A percentile compares a stretch with the other conserved stretches of the same genome.
Conservation (phyloP, 352 stramenopile species). For the Pythium apleroticum region DNA sequence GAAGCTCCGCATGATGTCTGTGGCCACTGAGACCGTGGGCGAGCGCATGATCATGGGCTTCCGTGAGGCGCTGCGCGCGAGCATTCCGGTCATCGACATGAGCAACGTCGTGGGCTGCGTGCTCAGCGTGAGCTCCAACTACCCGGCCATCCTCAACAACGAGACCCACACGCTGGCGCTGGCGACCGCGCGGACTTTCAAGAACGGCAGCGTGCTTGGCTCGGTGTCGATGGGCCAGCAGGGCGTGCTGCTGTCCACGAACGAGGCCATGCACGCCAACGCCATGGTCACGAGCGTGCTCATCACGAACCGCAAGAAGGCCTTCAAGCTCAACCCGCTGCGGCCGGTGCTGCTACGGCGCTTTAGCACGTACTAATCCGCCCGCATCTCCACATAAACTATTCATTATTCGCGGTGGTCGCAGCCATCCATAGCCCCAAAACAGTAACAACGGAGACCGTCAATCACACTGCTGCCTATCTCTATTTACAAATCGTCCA, state of each 20-base stretch:
- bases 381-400: neutral
- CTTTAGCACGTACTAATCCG: conserved; percentile 46
- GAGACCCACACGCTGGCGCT: conserved; percentile 57
- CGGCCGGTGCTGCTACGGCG: conserved; percentile 51
- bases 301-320: conserved; percentile 82
- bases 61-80: conserved; percentile 51
- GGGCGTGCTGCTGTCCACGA: conserved; percentile 57
- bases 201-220: conserved; percentile 50
- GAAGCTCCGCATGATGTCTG: conserved; percentile 75
- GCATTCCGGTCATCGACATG: conserved; percentile 51
- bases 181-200: conserved; percentile 54
- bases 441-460: conserved; percentile 8
- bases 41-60: conserved; percentile 53
- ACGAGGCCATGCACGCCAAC: conserved; percentile 67
- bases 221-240: conserved; percentile 73
- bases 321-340: conserved; percentile 49
- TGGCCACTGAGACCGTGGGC: conserved; percentile 51
- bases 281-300: conserved; percentile 78
- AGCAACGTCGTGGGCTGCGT: conserved; percentile 70
- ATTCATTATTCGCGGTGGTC: conserved; percentile 5
- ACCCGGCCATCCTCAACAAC: conserved; percentile 64
- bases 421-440: neutral
- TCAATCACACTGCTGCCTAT: conserved; percentile 11
- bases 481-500: conserved; percentile 60
- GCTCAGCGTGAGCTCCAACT: conserved; percentile 65